Evolutionary conservation across 306 rosid genomes (phyloP).

Genomic region (Alnus rubra): DNA sequence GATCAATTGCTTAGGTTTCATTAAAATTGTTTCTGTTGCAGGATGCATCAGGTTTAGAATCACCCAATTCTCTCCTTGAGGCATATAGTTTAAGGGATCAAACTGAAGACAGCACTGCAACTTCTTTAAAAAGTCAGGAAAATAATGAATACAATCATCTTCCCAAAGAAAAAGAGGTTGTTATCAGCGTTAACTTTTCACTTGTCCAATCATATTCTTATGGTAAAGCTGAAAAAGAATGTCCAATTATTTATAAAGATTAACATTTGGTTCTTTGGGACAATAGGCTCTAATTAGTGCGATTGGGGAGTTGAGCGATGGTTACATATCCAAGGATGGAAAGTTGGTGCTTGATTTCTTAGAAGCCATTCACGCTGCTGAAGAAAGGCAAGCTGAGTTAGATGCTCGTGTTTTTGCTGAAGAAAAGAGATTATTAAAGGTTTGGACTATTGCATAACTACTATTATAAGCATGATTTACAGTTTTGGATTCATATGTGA

Average conservation of each 20-base stretch:
- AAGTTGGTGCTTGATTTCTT: constrained; percentile 78
- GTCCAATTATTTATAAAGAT: constrained; percentile 14
- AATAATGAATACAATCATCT: constrained; percentile 33
- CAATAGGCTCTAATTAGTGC: constrained; percentile 53
- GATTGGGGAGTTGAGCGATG: constrained; percentile 56
- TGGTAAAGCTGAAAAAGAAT: constrained; percentile 8
- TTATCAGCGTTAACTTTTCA: constrained; percentile 12
- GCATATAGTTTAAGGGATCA: constrained; percentile 58
- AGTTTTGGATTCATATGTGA: constrained; percentile 8
- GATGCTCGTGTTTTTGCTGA: constrained; percentile 67
- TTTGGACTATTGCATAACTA: constrained; percentile 30
- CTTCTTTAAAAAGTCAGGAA: constrained; percentile 31
- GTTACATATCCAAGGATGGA: constrained; percentile 76
- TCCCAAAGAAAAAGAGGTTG: constrained; percentile 63
- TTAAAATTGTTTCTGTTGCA: constrained; percentile 39
- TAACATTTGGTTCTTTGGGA: constrained; percentile 30
- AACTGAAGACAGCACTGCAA: constrained; percentile 35
- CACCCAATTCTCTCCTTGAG: constrained; percentile 61
- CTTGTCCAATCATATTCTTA: constrained; percentile 20
- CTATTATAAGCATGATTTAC: constrained; percentile 18
- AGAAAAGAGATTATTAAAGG: constrained; percentile 77
- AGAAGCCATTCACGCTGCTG: constrained; percentile 90
- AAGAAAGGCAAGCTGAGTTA: constrained; percentile 78
- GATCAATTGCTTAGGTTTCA: constrained; percentile 24
- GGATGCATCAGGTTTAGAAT: constrained; percentile 42